phyloP scores from a whole-genome alignment of 441 rosid genomes.

The Francoa sonchifolia region DNA sequence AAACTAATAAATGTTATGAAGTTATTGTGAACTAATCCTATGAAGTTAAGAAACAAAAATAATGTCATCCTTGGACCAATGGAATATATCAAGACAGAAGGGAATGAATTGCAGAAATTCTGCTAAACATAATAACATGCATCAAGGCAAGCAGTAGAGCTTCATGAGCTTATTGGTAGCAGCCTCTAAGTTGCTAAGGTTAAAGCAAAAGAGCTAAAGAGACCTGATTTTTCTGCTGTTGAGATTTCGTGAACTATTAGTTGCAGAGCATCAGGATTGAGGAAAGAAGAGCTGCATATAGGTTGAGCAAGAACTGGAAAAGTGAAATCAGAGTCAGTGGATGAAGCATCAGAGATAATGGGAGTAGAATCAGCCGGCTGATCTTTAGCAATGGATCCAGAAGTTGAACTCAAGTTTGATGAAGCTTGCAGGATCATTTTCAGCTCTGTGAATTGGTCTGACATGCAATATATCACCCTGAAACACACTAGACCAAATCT shows the following conservation, averaged over 20 bases:
- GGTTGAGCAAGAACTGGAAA: conserved; percentile 41
- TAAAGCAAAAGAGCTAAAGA: conserved; percentile 16
- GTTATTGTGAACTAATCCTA: conserved; percentile 7
- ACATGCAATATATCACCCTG: conserved; percentile 83
- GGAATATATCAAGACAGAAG: neutral
- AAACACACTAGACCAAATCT: conserved; percentile 59
- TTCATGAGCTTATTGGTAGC: conserved; percentile 1
- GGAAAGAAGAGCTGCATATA: conserved; percentile 17
- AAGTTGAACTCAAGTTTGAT: conserved; percentile 35
- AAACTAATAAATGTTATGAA: conserved; percentile 8
- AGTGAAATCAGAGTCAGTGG: conserved; percentile 51
- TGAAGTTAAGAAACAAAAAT: conserved; percentile 4
- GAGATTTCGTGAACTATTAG: conserved; percentile 48
- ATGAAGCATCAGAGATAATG: conserved; percentile 51
- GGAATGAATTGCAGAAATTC: conserved; percentile 1
- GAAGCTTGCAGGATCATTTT: conserved; percentile 48
- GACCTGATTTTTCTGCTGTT: conserved; percentile 42
- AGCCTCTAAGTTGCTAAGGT: neutral
- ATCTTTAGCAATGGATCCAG: conserved; percentile 28
- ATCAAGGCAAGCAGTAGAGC: neutral
- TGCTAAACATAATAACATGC: neutral
- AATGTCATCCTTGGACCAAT: neutral
- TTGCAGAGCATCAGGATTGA: conserved; percentile 25
- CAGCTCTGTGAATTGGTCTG: conserved; percentile 81
- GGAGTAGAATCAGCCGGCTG: conserved; percentile 39